phyloP scores from a whole-genome alignment of 2,329 filamentous ascomycete species.

The Fusarium staphyleae region DNA sequence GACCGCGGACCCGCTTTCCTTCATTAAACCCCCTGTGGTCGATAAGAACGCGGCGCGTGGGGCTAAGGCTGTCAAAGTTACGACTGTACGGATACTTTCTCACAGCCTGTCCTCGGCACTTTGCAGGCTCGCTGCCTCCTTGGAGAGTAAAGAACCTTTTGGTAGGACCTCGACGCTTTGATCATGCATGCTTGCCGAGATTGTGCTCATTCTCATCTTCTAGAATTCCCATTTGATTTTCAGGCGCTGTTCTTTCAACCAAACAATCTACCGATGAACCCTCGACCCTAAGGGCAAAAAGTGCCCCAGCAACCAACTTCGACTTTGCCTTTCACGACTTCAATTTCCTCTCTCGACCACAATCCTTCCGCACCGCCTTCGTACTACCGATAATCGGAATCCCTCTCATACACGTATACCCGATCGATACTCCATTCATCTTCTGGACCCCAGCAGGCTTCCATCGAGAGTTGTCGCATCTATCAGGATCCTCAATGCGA shows the following conservation, averaged over 20 bases:
- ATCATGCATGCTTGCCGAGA: background rate
- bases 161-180: background rate
- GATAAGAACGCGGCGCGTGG: constrained; percentile 33
- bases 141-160: constrained; percentile 6
- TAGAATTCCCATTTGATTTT: background rate
- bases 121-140: constrained; percentile 25
- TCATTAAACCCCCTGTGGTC: constrained; percentile 40
- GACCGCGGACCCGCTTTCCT: constrained; percentile 22
- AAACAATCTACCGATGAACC: constrained; percentile 10
- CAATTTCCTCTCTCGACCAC: constrained; percentile 6
- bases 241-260: background rate
- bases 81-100: constrained; percentile 29
- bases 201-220: background rate
- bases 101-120: constrained; percentile 16
- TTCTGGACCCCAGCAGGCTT: background rate
- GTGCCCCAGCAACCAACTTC: constrained; percentile 28
- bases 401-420: background rate
- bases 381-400: background rate
- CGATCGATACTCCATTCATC: background rate
- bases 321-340: constrained; percentile 9
- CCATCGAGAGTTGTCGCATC: background rate
- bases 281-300: constrained; percentile 15
- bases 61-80: constrained; percentile 19
- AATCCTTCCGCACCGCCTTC: constrained; percentile 1
- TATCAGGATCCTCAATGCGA: constrained; percentile 11